phyloP scores from a whole-genome alignment of 164 flowering plant genomes.

The Dillenia turbinata region DNA sequence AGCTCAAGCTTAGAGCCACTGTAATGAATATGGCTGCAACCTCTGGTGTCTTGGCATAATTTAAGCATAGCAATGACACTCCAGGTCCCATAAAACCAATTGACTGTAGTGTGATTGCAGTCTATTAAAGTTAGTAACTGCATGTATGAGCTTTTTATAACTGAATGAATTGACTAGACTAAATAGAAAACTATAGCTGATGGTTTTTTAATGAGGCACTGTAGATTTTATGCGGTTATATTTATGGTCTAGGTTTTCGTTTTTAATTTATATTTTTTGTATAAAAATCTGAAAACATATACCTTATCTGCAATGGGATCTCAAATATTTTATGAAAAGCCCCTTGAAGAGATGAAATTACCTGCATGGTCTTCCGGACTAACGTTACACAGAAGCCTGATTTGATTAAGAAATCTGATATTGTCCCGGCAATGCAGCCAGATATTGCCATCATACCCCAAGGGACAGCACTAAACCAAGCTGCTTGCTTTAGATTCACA shows the following conservation, averaged over 20 bases:
- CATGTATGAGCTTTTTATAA: too few species aligned
- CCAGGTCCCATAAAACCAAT: slow-evolving; percentile 96
- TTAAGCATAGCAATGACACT: slow-evolving; percentile 68
- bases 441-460: slow-evolving; percentile 95
- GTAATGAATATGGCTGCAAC: slow-evolving; percentile 63
- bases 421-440: slow-evolving; percentile 72
- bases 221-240: too few species aligned
- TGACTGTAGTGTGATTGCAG: slow-evolving; percentile 38
- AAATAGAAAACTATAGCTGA: too few species aligned
- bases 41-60: slow-evolving; percentile 63
- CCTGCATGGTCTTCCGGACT: slow-evolving; percentile 94
- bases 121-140: too few species aligned
- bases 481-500: slow-evolving; percentile 91
- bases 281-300: too few species aligned
- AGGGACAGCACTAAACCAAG: slow-evolving; percentile 98
- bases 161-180: too few species aligned
- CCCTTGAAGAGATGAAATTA: slow-evolving; percentile 12
- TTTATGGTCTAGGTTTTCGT: too few species aligned
- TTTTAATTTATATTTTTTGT: too few species aligned
- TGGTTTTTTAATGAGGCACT: too few species aligned
- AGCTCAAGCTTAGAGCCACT: slow-evolving; percentile 76
- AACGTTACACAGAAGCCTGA: slow-evolving; percentile 60
- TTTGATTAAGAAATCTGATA: slow-evolving; percentile 69
- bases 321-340: too few species aligned
- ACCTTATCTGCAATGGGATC: too few species aligned